phyloP scores from a whole-genome alignment of 1,284 basidiomycete species.

The Fomes fomentarius region DNA sequence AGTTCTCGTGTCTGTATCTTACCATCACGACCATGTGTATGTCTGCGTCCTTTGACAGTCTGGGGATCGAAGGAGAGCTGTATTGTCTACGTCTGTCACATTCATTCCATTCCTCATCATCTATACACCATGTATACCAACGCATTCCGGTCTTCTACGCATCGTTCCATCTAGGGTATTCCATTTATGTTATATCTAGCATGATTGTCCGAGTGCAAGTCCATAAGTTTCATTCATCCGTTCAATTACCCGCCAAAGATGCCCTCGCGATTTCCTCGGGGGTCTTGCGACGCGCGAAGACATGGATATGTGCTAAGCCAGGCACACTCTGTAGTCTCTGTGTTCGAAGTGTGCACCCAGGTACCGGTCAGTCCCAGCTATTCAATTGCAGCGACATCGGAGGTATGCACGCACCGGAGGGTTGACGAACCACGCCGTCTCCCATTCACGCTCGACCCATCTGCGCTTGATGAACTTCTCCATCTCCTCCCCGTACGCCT shows the following conservation, averaged over 20 bases:
- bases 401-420: slow-evolving; percentile 60
- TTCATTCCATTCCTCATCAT: slow-evolving; percentile 13
- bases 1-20: slow-evolving; percentile 21
- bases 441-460: slow-evolving; percentile 74
- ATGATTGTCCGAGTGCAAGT: not conserved
- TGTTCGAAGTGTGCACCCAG: not conserved
- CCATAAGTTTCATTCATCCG: not conserved
- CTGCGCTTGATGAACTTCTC: slow-evolving; percentile 59
- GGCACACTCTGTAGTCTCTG: slow-evolving; percentile 80
- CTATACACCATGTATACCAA: slow-evolving; percentile 27
- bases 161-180: not conserved
- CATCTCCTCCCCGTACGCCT: slow-evolving; percentile 57
- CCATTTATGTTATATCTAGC: slow-evolving; percentile 2
- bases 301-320: slow-evolving; percentile 78
- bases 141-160: slow-evolving; percentile 6
- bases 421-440: slow-evolving; percentile 87
- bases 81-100: slow-evolving; percentile 8
- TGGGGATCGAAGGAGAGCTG: slow-evolving; percentile 7
- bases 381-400: not conserved
- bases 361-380: not conserved
- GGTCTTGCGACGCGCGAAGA: slow-evolving; percentile 67
- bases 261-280: slow-evolving; percentile 29
- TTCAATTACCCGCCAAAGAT: not conserved
- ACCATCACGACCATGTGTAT: slow-evolving; percentile 4
- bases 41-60: not conserved